These are phyloP conservation scores for Exophiala sp. DNA, from an alignment of 2,329 filamentous ascomycete species.

Conservation along the genomic window DNA sequence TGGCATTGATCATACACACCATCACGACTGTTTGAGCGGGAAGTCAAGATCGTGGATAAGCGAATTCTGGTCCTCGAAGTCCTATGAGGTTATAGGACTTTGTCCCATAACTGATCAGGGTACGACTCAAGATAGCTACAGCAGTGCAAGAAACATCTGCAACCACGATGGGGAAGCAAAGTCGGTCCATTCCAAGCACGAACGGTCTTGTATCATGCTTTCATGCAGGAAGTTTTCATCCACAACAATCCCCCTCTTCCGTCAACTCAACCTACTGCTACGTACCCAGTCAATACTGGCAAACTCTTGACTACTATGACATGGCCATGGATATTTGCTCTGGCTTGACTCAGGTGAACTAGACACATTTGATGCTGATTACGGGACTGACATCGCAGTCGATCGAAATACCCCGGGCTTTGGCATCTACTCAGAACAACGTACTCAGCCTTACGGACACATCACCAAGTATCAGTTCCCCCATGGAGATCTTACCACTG, in stretches of 20 bases:
- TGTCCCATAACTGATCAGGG: no score
- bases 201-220: conserved; percentile 12
- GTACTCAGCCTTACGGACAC: neutral
- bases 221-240: conserved; percentile 4
- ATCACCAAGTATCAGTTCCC: conserved; percentile 1
- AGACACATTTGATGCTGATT: neutral
- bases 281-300: conserved; percentile 14
- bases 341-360: conserved; percentile 10
- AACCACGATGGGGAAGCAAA: neutral
- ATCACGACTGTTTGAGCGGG: neutral
- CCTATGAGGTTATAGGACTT: neutral
- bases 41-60: no score
- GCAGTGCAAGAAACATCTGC: conserved; percentile 7
- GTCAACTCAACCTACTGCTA: conserved; percentile 9
- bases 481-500: conserved; percentile 2
- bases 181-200: conserved; percentile 1
- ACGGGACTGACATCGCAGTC: conserved; percentile 3
- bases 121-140: neutral
- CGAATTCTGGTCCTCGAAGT: neutral
- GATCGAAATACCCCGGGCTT: neutral
- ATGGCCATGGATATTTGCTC: conserved; percentile 12
- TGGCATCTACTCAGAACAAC: neutral
- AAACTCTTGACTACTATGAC: conserved; percentile 14
- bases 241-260: conserved; percentile 1
- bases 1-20: neutral